A percentile compares a stretch with the other conserved stretches of the same genome.
Conservation (phyloP, 371 early-diverging fungal species). For the Racocetra persica region DNA sequence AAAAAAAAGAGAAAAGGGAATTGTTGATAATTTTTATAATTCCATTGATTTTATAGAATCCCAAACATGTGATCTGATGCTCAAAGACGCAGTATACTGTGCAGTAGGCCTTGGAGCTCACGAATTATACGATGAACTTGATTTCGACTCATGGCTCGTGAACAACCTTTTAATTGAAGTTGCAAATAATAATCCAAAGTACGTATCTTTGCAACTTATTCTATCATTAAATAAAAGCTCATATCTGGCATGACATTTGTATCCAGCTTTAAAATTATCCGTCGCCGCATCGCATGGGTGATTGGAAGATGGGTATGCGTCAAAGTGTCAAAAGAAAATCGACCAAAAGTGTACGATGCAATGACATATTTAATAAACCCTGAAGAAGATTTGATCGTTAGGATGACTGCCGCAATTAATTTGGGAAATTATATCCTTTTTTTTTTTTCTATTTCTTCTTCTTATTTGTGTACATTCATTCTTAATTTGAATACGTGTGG, state of each 20-base stretch:
- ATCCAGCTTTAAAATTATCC: conserved; percentile 65
- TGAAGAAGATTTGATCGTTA: conserved; percentile 80
- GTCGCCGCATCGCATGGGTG: conserved; percentile 83
- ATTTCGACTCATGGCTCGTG: conserved; percentile 82
- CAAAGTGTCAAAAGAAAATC: conserved; percentile 70
- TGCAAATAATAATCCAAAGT: conserved; percentile 59
- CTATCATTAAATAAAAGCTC: not conserved
- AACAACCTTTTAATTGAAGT: conserved; percentile 65
- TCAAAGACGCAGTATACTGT: conserved; percentile 85
- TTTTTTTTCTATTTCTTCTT: not conserved
- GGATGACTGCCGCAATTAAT: conserved; percentile 80
- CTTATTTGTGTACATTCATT: not conserved
- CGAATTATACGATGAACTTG: conserved; percentile 81
- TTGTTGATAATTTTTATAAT: not conserved
- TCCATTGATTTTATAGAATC: conserved; percentile 45
- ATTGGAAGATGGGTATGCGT: conserved; percentile 89
- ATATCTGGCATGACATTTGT: not conserved
- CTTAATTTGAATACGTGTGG: conserved; percentile 52
- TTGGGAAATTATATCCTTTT: conserved; percentile 62
- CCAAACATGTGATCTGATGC: conserved; percentile 63
- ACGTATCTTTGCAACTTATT: conserved; percentile 23
- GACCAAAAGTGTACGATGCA: conserved; percentile 72
- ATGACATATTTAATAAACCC: conserved; percentile 73
- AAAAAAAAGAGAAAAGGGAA: not conserved
- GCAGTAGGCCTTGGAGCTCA: conserved; percentile 84